phyloP scores from a whole-genome alignment of 225 moss, liverwort and hornwort genomes.

The Bryum argenteum region DNA sequence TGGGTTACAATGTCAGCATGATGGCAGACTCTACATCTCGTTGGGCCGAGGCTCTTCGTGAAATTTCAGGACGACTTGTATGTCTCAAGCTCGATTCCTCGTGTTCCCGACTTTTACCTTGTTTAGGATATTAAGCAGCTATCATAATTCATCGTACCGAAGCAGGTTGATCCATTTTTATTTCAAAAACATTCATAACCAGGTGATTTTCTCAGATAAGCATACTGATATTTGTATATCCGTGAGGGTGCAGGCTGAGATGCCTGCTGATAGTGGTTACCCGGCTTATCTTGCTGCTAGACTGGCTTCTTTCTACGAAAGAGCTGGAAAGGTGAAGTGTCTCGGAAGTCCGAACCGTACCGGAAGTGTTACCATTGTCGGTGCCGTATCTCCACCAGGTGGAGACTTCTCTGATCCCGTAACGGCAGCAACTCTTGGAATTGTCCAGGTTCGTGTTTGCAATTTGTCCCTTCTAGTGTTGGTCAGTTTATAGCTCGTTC shows the following conservation, averaged over 20 bases:
- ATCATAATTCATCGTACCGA: not conserved
- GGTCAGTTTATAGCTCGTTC: not conserved
- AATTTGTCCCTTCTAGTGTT: not conserved
- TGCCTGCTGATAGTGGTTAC: constrained; percentile 99
- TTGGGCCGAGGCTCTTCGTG: constrained; percentile 99
- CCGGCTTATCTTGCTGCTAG: constrained; percentile 96
- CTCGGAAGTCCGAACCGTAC: constrained; percentile 90
- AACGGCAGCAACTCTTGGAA: constrained; percentile 93
- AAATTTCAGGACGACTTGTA: constrained; percentile 96
- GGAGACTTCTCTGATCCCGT: constrained; percentile 99
- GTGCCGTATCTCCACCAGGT: constrained; percentile 98
- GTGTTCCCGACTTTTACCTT: not conserved
- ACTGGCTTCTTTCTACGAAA: constrained; percentile 95
- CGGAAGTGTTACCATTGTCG: constrained; percentile 93
- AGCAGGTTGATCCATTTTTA: not conserved
- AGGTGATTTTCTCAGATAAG: not conserved
- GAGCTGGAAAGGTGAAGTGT: constrained; percentile 93
- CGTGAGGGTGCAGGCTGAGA: constrained; percentile 72
- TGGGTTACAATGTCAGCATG: constrained; percentile 99
- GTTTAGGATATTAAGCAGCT: not conserved
- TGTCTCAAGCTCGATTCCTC: constrained; percentile 18
- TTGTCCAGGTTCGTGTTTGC: constrained; percentile 76
- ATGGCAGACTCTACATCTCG: constrained; percentile 99
- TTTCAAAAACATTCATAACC: not conserved
- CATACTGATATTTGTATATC: constrained; percentile 28